Conservation (phyloP, 257 asterid genomes). For the Paraleonurus japonicus region DNA sequence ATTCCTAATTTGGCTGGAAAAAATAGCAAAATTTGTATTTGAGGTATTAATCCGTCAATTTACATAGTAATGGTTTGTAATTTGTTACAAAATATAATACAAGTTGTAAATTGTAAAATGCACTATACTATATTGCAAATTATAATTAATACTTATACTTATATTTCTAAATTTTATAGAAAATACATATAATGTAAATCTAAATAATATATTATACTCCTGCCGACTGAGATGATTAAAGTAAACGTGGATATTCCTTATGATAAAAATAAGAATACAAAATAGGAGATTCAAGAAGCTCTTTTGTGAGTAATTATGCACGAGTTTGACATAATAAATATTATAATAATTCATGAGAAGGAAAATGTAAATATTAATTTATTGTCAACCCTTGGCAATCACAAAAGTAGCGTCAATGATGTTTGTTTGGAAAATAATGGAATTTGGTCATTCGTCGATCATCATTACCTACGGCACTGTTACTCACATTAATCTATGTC, state of each 20-base stretch:
- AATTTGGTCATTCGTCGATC: conserved; percentile 24
- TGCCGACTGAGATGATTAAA: not conserved
- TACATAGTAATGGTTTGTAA: too few relatives aligned
- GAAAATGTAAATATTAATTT: too few relatives aligned
- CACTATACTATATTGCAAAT: too few relatives aligned
- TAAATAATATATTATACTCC: too few relatives aligned
- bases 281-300: not conserved
- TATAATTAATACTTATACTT: too few relatives aligned
- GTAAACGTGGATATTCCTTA: not conserved
- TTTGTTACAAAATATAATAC: too few relatives aligned
- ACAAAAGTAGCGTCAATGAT: conserved; percentile 16
- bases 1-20: too few relatives aligned
- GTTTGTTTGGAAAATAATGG: conserved; percentile 1
- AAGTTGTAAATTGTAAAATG: too few relatives aligned
- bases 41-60: too few relatives aligned
- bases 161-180: too few relatives aligned
- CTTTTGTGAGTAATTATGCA: not conserved
- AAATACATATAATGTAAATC: too few relatives aligned
- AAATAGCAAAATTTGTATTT: too few relatives aligned
- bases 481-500: not conserved
- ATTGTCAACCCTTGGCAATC: conserved; percentile 30
- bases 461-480: conserved; percentile 13
- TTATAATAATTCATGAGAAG: not conserved
- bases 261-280: not conserved
- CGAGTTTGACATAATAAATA: not conserved